A percentile compares a stretch with the other conserved stretches of the same genome.
Conservation (phyloP, 805 yeast genomes). For the Vanderwaltozyma verrucispora region DNA sequence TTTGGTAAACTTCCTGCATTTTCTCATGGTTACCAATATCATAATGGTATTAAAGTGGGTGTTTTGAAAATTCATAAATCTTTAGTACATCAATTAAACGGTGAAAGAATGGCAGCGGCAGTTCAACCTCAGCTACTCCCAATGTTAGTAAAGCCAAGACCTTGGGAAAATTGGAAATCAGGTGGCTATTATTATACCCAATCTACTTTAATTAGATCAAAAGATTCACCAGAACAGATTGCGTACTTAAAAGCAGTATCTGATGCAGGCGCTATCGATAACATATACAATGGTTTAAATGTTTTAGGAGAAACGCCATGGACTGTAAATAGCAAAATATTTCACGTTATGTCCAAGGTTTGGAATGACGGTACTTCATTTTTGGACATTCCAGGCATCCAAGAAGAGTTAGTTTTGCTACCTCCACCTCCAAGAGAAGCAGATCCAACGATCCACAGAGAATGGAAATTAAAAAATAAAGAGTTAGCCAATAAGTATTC, state of each 20-base stretch:
- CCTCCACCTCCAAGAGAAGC: conserved; percentile 51
- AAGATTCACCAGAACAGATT: conserved; percentile 77
- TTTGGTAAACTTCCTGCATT: conserved; percentile 80
- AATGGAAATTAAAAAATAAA: conserved; percentile 56
- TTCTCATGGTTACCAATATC: conserved; percentile 76
- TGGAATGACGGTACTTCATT: conserved; percentile 83
- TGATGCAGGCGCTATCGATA: conserved; percentile 49
- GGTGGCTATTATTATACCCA: conserved; percentile 78
- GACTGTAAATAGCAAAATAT: conserved; percentile 73
- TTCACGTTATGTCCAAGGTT: conserved; percentile 56
- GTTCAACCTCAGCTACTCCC: conserved; percentile 84
- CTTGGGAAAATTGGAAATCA: conserved; percentile 71
- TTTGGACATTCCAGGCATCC: conserved; percentile 59
- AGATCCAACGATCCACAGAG: conserved; percentile 61
- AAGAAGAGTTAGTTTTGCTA: conserved; percentile 39
- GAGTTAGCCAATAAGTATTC: conserved; percentile 49
- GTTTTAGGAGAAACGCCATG: conserved; percentile 83
- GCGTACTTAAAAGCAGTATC: conserved; percentile 86
- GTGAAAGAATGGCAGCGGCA: conserved; percentile 51
- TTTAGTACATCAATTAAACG: conserved; percentile 55
- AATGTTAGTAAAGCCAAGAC: conserved; percentile 83
- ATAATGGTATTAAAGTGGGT: conserved; percentile 71
- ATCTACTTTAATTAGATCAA: conserved; percentile 59
- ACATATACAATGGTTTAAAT: conserved; percentile 71
- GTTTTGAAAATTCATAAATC: conserved; percentile 65